Evolutionary conservation across 495 filamentous ascomycete genomes (phyloP).

Genomic region (Hyaloscypha finlandica): DNA sequence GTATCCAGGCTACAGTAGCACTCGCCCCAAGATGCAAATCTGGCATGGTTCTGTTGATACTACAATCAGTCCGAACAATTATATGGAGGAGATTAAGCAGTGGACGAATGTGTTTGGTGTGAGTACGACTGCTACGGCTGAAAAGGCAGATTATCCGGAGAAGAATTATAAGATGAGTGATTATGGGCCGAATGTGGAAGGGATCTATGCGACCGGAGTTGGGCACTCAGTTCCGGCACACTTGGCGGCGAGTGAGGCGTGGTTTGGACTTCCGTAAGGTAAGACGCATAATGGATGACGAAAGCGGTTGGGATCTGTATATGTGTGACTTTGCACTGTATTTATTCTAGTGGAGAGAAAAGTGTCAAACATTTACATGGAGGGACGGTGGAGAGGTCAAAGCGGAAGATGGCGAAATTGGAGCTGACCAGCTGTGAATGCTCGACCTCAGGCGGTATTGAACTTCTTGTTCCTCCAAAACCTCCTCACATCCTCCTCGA

Average conservation of each 20-base stretch:
- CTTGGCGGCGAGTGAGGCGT: slow-evolving; percentile 14
- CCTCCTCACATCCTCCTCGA: not conserved
- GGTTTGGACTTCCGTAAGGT: slow-evolving; percentile 14
- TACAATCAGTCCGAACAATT: slow-evolving; percentile 48
- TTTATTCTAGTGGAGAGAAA: not conserved
- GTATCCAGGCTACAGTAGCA: slow-evolving; percentile 51
- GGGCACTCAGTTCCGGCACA: slow-evolving; percentile 31
- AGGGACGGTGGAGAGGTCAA: not conserved
- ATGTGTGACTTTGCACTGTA: not conserved
- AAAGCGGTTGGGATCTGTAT: not conserved
- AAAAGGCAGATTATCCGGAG: slow-evolving; percentile 33
- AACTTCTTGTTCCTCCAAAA: not conserved
- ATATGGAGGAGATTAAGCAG: slow-evolving; percentile 53
- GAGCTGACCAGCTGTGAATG: not conserved
- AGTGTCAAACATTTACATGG: too few species aligned
- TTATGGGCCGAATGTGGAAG: slow-evolving; percentile 47
- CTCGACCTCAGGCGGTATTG: not conserved
- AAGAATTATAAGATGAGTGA: slow-evolving; percentile 45
- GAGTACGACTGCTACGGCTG: slow-evolving; percentile 37
- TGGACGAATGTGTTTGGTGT: slow-evolving; percentile 50
- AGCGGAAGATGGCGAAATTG: not conserved
- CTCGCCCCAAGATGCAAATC: slow-evolving; percentile 57
- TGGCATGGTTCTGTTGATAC: slow-evolving; percentile 53
- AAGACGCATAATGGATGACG: not conserved
- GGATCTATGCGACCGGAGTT: slow-evolving; percentile 36